These are phyloP conservation scores for Beauveria scarabaeidicola DNA, from an alignment of 2,329 filamentous ascomycete species.

Conservation along the genomic window DNA sequence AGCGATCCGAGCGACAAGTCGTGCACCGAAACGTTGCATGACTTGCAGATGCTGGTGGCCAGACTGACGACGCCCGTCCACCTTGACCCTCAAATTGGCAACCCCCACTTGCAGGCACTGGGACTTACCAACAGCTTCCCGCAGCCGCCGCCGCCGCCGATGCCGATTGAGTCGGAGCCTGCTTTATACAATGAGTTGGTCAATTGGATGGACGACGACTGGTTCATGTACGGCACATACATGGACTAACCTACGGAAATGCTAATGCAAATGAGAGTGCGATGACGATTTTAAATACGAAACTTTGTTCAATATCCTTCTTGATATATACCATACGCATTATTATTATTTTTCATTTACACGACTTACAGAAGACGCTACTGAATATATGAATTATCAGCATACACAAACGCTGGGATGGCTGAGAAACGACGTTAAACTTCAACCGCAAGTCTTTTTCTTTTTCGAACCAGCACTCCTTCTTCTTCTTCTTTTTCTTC, in stretches of 20 bases:
- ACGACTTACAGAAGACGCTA: background rate
- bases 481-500: background rate
- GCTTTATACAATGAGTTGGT: slow-evolving; percentile 28
- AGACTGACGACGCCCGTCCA: slow-evolving; percentile 22
- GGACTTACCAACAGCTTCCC: slow-evolving; percentile 8
- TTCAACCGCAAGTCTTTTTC: background rate
- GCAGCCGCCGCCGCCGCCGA: slow-evolving; percentile 15
- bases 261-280: background rate
- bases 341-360: background rate
- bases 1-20: slow-evolving; percentile 31
- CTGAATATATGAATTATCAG: background rate
- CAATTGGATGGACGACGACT: slow-evolving; percentile 30
- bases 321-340: background rate
- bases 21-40: slow-evolving; percentile 30
- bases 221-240: slow-evolving; percentile 23
- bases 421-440: background rate
- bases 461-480: no score
- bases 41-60: slow-evolving; percentile 29
- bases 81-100: slow-evolving; percentile 15
- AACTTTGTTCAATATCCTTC: background rate
- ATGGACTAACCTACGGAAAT: slow-evolving; percentile 8
- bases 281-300: background rate
- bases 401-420: background rate
- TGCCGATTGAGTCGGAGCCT: slow-evolving; percentile 23
- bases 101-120: slow-evolving; percentile 13